Percentiles rank a stretch among this genome's conserved stretches.
Evolutionary conservation across 345 rosid species (phyloP).

Genomic region (Populus tremula): DNA sequence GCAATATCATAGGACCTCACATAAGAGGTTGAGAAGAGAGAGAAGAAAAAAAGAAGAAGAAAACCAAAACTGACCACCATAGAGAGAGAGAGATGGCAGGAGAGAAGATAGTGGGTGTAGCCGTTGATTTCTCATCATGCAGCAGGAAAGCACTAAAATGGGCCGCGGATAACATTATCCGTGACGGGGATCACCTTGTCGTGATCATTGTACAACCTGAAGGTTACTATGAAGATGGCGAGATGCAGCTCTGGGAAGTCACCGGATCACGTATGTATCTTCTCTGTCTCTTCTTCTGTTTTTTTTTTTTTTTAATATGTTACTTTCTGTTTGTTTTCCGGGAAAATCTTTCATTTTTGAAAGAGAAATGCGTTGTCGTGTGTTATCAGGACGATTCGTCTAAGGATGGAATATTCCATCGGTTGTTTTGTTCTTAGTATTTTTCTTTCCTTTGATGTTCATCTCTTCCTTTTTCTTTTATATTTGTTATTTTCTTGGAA

Average conservation of each 20-base stretch:
- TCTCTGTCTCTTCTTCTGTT: background rate
- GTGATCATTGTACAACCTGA: constrained; percentile 56
- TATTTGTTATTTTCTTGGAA: background rate
- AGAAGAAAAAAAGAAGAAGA: background rate
- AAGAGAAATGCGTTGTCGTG: no score
- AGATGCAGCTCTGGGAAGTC: constrained; percentile 86
- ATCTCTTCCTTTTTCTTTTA: background rate
- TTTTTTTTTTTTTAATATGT: no score
- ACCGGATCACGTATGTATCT: constrained; percentile 69
- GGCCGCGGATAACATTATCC: constrained; percentile 76
- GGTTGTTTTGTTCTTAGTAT: background rate
- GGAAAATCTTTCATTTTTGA: background rate
- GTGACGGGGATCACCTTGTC: constrained; percentile 79
- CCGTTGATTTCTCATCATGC: constrained; percentile 83
- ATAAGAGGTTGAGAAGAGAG: background rate
- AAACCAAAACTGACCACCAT: background rate
- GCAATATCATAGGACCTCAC: background rate
- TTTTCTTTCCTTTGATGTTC: background rate
- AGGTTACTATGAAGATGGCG: constrained; percentile 66
- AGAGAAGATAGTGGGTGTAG: constrained; percentile 69
- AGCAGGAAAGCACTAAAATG: constrained; percentile 80
- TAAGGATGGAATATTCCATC: no score
- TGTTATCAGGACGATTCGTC: no score
- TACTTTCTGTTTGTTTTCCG: background rate
- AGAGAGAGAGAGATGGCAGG: constrained; percentile 38